Base-by-base conservation (phyloP, 352 stramenopile species). In the Phytophthora melonis region DNA sequence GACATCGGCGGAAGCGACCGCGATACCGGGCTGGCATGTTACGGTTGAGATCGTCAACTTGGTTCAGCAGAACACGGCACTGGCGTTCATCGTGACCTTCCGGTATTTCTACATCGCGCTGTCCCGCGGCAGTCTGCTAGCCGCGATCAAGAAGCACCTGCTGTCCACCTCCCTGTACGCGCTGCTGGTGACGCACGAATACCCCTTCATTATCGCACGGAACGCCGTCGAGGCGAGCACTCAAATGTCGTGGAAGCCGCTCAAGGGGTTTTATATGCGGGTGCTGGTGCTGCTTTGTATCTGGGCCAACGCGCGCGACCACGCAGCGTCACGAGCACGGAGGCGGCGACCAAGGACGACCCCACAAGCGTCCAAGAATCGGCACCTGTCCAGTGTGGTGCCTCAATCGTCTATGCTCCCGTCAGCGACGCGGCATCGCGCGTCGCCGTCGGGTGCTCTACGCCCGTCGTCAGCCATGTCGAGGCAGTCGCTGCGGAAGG, bases 101-200 rank as follows among this genome's bases (percentile, higher is more conserved):
- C 75, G 67, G 16, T 79, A 77, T 43, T 77, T 70, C 55, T 79
- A 77, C 60, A 72, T 79, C 21, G 36, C 65, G 10, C 60, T 77
- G 14, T 75, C 64, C 8, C 39, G 65, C 11, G 68, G 72, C 0
- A 68, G 62, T 39, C 30, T 76, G 8, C 50, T 58, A 5, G 64
- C 63, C 9, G 32, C 72, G 10, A 30, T 74, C 47, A 54, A 50
- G 27, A 75, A 61, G 10, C 67, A 77, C 21, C 74, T 77, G 18
- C 63, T 67, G 5, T 70, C 78, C 9, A 71, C 74, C 2, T 45
- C 63, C 0, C 36, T 80, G 6, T 81, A 81, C 49, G 45, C 70
- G 27, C 54, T 82, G 32, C 65, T 82, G 4, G 50, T 80, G 10
- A 76, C 53, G 2, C 75, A 83, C 41, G 65, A 70, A 66, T 79